Evolutionary conservation across 768 basidiomycete species (phyloP), one percentile per base, ranked within the genome.

Genomic region (Filobasidium floriforme): DNA sequence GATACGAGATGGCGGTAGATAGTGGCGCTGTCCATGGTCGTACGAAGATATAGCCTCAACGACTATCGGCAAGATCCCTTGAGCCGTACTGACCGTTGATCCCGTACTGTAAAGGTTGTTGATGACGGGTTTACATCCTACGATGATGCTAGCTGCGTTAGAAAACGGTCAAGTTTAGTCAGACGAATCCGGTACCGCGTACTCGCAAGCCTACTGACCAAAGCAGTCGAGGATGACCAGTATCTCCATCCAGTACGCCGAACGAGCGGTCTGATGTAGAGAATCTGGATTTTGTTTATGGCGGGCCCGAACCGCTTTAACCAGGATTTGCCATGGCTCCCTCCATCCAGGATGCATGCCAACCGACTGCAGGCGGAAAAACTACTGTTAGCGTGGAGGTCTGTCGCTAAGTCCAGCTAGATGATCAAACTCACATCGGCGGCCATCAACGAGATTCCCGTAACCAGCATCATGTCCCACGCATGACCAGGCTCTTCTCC

Each of bases 371-470:
- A 14, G 2, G 22, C 46, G 46, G 12, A 49, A 15, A 22, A 18
- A 5, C 14, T 6, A 18, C 14, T 6, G 12, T 19, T 44, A 44
- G 19, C 19, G 43, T 19, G 19, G 19, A 44, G 43, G 10, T 44
- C 10, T 44, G 19, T 10, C 43, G 19, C 19, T 19, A 44, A n/a
- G n/a, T n/a, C n/a, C 43, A 44, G 19, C 10, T 19, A 19, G 43
- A 44, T 10, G 18, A 54, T n/a, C n/a, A 54, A 54, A 54, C 52
- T 57, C 54, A 57, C 54, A 28, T 57, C 54, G 6, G 5, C 15
- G 14, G 26, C 12, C 24, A 57, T 57, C 54, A 57, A 22, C 54
- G 24, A 57, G 54, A 57, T 15, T 6, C 54, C 54, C 22, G 54
- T 32, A 7, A n/a, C 54, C 12, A 57, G 15, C 12, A 57, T 19